Conservation (phyloP, 75 land plant genomes). For the Cupressus sempervirens region DNA sequence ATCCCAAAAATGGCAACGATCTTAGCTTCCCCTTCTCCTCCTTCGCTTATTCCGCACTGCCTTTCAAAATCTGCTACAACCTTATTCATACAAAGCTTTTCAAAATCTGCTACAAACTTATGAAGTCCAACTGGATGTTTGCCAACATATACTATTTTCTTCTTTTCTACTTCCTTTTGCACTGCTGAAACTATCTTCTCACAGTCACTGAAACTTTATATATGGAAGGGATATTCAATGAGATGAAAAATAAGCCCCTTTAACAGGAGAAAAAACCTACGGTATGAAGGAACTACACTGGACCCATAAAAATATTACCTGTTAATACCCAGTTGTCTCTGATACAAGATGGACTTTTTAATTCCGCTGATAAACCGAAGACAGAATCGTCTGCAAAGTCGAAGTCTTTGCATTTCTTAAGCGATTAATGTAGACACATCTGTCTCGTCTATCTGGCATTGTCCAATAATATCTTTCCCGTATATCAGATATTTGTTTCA, state of each 20-base stretch:
- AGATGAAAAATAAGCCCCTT: background rate
- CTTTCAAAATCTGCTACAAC: background rate
- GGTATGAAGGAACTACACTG: background rate
- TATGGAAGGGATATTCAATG: too few species aligned
- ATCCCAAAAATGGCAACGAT: background rate
- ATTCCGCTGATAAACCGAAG: too few species aligned
- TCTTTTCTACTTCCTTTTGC: background rate
- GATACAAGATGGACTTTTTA: too few species aligned
- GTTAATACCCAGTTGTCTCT: too few species aligned
- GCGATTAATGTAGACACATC: too few species aligned
- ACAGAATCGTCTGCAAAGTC: too few species aligned
- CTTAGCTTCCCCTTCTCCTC: background rate
- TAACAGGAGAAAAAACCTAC: too few species aligned
- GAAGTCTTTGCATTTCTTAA: too few species aligned
- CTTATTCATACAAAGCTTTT: background rate
- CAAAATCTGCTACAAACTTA: background rate
- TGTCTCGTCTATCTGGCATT: too few species aligned
- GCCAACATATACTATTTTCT: background rate
- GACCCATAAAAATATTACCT: background rate
- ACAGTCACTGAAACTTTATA: too few species aligned
- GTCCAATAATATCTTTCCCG: too few species aligned
- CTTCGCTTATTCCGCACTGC: background rate
- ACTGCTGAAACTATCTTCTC: background rate
- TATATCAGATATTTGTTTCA: too few species aligned
- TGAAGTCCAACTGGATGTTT: background rate